Percentiles rank a stretch among this genome's conserved stretches.
phyloP scores from a whole-genome alignment of 441 rosid genomes.

The Aleurites moluccanus region DNA sequence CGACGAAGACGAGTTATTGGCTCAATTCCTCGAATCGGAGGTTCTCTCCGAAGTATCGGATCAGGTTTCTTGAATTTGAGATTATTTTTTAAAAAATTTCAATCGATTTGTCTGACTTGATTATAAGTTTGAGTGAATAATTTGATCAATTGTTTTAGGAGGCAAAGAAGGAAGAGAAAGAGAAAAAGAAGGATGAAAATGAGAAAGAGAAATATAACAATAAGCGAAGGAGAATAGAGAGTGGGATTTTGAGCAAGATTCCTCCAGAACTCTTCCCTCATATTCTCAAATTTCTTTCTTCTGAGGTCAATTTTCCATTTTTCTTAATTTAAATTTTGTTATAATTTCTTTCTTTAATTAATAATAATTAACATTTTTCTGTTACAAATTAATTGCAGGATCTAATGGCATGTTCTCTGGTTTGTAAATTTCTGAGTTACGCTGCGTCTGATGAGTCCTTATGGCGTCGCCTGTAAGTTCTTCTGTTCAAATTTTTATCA shows the following conservation, averaged over 20 bases:
- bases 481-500: not conserved
- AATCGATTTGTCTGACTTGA: not conserved
- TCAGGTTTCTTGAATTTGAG: conserved; percentile 20
- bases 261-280: conserved; percentile 79
- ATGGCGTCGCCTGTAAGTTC: conserved; percentile 91
- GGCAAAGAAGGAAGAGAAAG: conserved; percentile 33
- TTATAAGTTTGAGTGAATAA: not conserved
- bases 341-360: not conserved
- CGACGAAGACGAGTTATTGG: conserved; percentile 67
- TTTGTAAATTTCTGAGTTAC: conserved; percentile 63
- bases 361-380: conserved; percentile 2
- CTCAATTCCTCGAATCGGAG: conserved; percentile 81
- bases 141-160: conserved; percentile 27
- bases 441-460: conserved; percentile 90
- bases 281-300: conserved; percentile 85
- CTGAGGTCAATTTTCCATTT: conserved; percentile 53
- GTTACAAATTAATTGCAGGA: conserved; percentile 45
- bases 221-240: conserved; percentile 49
- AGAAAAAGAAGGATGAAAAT: conserved; percentile 39
- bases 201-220: conserved; percentile 13
- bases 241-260: conserved; percentile 66
- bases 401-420: conserved; percentile 80
- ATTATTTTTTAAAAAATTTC: not conserved
- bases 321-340: not conserved
- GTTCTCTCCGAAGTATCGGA: conserved; percentile 54